Percentiles rank a stretch among this genome's conserved stretches.
Evolutionary conservation across 768 basidiomycete genomes (phyloP).

Genomic region (Termitomyces heimii): DNA sequence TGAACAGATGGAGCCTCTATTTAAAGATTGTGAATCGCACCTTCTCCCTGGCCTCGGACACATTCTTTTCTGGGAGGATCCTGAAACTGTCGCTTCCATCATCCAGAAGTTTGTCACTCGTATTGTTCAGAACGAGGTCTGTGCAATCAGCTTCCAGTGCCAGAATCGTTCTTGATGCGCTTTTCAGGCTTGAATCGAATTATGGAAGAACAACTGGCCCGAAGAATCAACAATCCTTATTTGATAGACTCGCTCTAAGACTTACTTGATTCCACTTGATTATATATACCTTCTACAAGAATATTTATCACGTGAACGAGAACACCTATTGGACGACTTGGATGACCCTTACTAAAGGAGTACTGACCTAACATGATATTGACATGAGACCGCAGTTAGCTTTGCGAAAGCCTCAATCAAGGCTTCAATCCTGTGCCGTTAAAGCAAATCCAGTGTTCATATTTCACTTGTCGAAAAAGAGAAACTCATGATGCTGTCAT

Average conservation of each 20-base stretch:
- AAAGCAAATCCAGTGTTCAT: no score
- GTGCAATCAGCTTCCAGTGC: not conserved
- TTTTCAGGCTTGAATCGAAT: not conserved
- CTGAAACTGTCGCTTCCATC: not conserved
- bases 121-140: not conserved
- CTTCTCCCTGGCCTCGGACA: not conserved
- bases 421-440: no score
- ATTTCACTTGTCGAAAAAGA: not conserved
- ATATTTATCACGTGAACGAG: no score
- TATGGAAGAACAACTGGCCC: not conserved
- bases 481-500: not conserved
- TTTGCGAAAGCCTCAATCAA: no score
- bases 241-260: not conserved
- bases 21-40: not conserved
- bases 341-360: no score
- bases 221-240: not conserved
- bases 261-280: no score
- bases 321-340: no score
- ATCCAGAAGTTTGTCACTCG: not conserved
- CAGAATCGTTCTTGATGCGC: not conserved
- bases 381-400: no score
- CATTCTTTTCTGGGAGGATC: not conserved
- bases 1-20: not conserved
- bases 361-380: no score
- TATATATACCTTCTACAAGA: no score